phyloP scores from a whole-genome alignment of 2,329 filamentous ascomycete species.

The Colletotrichum kahawae region DNA sequence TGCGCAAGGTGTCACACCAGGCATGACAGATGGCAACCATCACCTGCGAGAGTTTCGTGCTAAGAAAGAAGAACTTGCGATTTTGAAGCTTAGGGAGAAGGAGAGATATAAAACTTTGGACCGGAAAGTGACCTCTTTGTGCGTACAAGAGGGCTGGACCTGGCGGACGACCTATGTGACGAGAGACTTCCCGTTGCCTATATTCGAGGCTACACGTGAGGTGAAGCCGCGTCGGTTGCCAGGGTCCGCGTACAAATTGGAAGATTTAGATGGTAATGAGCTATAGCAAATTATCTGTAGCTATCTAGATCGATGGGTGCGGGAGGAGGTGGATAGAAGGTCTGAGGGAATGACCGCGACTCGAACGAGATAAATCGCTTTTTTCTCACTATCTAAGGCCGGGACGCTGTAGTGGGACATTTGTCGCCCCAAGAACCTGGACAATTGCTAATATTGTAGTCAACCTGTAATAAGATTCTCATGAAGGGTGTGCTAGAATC shows the following conservation, averaged over 20 bases:
- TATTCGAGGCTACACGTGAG: neutral
- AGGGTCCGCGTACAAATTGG: fast-evolving
- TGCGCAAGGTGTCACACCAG: neutral
- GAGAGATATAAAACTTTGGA: neutral
- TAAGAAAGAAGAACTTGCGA: fast-evolving
- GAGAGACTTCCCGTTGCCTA: neutral
- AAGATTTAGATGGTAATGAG: too few species aligned
- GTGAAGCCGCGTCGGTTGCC: fast-evolving
- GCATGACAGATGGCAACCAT: neutral
- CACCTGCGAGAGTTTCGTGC: neutral
- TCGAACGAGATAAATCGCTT: neutral
- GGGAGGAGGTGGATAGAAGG: neutral
- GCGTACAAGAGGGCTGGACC: neutral
- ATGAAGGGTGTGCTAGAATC: too few species aligned
- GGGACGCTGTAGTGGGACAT: too few species aligned
- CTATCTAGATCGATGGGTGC: too few species aligned
- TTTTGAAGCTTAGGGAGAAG: neutral
- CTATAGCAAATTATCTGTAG: too few species aligned
- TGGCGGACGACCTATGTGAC: neutral
- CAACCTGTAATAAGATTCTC: too few species aligned
- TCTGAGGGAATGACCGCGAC: fast-evolving
- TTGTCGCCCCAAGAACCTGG: neutral
- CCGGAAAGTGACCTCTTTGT: neutral
- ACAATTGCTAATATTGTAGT: fast-evolving
- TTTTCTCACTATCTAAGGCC: too few species aligned